phyloP scores from a whole-genome alignment of 768 basidiomycete genomes.

The Coprinopsis marcescibilis region DNA sequence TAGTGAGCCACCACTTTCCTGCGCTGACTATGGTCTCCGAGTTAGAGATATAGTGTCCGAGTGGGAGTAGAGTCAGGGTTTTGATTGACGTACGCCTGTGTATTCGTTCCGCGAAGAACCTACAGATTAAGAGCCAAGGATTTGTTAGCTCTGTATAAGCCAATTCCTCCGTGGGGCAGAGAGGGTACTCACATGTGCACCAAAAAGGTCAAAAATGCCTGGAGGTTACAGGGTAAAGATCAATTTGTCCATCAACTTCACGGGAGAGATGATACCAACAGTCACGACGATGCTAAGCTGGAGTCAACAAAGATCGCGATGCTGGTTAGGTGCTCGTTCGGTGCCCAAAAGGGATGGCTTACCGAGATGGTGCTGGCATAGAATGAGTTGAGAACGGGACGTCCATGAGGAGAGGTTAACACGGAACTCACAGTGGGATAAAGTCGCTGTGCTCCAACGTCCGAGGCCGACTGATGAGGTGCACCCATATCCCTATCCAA shows the following conservation, averaged over 20 bases:
- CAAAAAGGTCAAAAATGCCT: slow-evolving; percentile 10
- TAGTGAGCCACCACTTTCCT: slow-evolving; percentile 5
- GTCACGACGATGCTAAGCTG: slow-evolving; percentile 10
- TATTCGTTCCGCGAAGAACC: slow-evolving; percentile 11
- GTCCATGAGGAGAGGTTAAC: not conserved
- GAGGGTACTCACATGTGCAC: slow-evolving; percentile 8
- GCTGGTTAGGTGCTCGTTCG: too few relatives aligned
- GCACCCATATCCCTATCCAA: slow-evolving; percentile 9
- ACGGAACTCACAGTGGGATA: slow-evolving; percentile 11
- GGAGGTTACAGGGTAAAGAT: not conserved
- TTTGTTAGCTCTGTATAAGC: not conserved
- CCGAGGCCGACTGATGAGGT: slow-evolving; percentile 3
- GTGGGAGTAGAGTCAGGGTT: too few relatives aligned
- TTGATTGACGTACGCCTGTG: slow-evolving; percentile 6
- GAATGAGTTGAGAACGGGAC: not conserved
- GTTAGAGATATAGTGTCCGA: not conserved
- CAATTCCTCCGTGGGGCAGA: not conserved
- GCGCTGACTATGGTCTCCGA: not conserved
- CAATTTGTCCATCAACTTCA: not conserved
- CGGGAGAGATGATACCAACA: slow-evolving; percentile 2
- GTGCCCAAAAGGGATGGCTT: slow-evolving; percentile 1
- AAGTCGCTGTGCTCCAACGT: slow-evolving; percentile 8
- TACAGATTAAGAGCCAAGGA: not conserved
- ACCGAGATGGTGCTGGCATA: slow-evolving; percentile 8
- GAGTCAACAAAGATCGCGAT: not conserved